Conservation (phyloP, 192 early-diverging fungal genomes). For the Coemansia sp. region DNA sequence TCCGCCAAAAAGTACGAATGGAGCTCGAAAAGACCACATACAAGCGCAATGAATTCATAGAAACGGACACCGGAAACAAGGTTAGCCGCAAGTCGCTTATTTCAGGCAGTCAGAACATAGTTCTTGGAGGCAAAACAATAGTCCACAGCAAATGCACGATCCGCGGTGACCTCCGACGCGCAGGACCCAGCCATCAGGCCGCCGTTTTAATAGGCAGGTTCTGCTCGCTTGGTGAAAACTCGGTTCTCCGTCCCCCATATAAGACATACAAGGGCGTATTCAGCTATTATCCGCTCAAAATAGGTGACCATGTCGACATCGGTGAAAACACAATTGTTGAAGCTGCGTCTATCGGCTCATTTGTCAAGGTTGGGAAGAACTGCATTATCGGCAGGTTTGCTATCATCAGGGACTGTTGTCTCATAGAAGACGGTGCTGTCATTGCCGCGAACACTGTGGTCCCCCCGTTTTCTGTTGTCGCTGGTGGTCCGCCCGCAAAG, state of each 20-base stretch:
- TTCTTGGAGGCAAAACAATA: constrained; percentile 95
- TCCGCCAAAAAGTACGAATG: neutral
- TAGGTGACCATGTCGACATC: constrained; percentile 89
- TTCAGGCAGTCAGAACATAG: constrained; percentile 94
- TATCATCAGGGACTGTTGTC: constrained; percentile 92
- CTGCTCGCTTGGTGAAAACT: constrained; percentile 74
- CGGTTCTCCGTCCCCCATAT: constrained; percentile 89
- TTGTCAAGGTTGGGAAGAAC: constrained; percentile 89
- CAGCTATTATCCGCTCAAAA: constrained; percentile 96
- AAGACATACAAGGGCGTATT: constrained; percentile 90
- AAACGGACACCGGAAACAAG: constrained; percentile 98
- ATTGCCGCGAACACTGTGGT: constrained; percentile 90
- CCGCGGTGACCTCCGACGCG: constrained; percentile 88
- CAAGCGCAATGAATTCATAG: constrained; percentile 86
- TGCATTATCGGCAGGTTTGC: constrained; percentile 94
- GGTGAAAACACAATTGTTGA: constrained; percentile 88
- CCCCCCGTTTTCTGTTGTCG: constrained; percentile 88
- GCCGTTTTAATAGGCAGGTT: constrained; percentile 90
- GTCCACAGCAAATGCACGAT: constrained; percentile 90
- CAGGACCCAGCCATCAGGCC: constrained; percentile 83
- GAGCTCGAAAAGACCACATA: constrained; percentile 60
- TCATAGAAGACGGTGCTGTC: constrained; percentile 88
- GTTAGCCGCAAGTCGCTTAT: constrained; percentile 91
- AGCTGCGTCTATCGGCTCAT: constrained; percentile 87
- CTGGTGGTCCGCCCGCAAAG: constrained; percentile 69